Conservation (phyloP, 345 rosid genomes). For the Isatis tinctoria region DNA sequence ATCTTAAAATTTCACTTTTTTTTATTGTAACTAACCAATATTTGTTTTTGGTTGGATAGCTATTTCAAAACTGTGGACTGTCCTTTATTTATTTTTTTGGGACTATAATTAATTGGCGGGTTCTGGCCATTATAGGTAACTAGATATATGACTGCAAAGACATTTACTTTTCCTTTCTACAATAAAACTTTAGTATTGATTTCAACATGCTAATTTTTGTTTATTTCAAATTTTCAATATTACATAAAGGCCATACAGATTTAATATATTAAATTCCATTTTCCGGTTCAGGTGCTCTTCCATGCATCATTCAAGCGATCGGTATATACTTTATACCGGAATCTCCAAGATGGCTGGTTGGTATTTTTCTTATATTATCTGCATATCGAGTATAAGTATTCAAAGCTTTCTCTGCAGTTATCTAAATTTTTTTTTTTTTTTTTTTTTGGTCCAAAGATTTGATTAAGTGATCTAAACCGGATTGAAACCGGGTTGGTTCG, state of each 20-base stretch:
- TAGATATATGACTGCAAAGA: background rate
- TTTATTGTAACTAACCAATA: background rate
- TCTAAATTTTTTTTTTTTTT: background rate
- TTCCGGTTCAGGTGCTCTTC: constrained; percentile 28
- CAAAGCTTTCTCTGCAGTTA: background rate
- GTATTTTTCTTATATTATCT: background rate
- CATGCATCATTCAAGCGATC: constrained; percentile 30
- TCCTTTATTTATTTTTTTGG: constrained; percentile 31
- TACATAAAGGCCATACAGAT: background rate
- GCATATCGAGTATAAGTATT: background rate
- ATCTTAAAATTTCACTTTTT: background rate
- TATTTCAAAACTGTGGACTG: constrained; percentile 28
- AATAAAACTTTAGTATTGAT: background rate
- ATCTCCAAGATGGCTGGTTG: constrained; percentile 54
- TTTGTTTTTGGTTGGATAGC: constrained; percentile 2
- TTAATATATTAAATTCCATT: background rate
- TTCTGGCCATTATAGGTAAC: constrained; percentile 34
- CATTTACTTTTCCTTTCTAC: background rate
- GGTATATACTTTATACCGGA: constrained; percentile 48
- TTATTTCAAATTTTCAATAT: constrained; percentile 27
- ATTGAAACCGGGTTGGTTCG: too few relatives aligned
- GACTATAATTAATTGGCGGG: constrained; percentile 31
- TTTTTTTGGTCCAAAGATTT: too few relatives aligned
- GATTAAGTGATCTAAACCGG: too few relatives aligned
- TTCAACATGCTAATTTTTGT: constrained; percentile 4